A percentile compares a stretch with the other conserved stretches of the same genome.
Conservation (phyloP, 1,139 yeast genomes). For the Pichia sp. region DNA sequence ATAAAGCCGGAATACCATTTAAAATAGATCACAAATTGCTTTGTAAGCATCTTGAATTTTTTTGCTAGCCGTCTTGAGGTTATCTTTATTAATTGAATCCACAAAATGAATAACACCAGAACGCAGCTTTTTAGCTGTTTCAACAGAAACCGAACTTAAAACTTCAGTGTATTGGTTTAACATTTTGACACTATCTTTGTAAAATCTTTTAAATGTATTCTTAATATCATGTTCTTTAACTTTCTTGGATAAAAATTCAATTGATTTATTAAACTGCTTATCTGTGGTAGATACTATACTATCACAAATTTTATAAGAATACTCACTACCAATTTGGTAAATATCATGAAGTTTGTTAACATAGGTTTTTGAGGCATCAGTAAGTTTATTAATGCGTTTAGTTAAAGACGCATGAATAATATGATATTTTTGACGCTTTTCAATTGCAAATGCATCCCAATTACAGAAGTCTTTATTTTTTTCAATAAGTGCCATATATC, state of each 20-base stretch:
- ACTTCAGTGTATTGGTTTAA: background rate
- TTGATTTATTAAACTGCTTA: too few species aligned
- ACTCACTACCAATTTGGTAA: background rate
- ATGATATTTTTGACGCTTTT: background rate
- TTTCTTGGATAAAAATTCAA: background rate
- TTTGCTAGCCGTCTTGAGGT: background rate
- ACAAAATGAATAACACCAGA: background rate
- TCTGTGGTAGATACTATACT: background rate
- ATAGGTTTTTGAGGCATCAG: background rate
- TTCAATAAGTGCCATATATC: background rate
- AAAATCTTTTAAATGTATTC: background rate
- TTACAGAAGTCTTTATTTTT: constrained; percentile 5
- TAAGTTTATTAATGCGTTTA: background rate
- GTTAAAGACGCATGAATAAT: background rate
- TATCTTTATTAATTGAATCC: background rate
- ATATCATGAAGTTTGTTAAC: background rate
- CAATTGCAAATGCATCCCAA: constrained; percentile 4
- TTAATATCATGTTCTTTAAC: background rate
- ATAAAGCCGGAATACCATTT: background rate
- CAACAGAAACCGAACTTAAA: background rate
- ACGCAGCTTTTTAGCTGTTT: background rate
- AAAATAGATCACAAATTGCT: background rate
- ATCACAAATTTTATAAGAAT: background rate
- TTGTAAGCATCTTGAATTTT: background rate
- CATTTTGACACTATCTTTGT: background rate